Percentiles rank a stretch among this genome's conserved stretches.
These are phyloP conservation scores for Mycena leptocephala DNA, from an alignment of 768 basidiomycete genomes.

Conservation along the genomic window DNA sequence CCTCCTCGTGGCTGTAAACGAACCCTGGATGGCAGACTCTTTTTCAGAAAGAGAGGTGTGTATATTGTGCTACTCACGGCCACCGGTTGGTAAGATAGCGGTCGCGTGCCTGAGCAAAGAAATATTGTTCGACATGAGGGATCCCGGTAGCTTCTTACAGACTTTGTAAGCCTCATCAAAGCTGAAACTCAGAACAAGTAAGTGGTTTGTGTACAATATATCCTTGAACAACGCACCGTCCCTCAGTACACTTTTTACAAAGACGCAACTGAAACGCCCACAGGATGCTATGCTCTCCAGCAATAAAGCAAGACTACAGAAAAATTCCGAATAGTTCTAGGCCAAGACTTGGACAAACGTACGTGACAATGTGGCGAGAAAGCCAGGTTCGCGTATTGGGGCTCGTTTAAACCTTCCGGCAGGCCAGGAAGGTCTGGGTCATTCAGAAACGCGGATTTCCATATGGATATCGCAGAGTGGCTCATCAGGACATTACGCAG, in stretches of 20 bases:
- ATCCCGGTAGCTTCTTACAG: slow-evolving; percentile 2
- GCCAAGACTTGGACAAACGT: slow-evolving; percentile 1
- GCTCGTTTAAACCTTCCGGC: slow-evolving; percentile 46
- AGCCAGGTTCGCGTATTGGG: slow-evolving; percentile 45
- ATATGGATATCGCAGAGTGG: slow-evolving; percentile 43
- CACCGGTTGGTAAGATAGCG: background rate
- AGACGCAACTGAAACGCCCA: slow-evolving; percentile 37
- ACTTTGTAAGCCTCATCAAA: slow-evolving; percentile 27
- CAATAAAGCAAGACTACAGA: slow-evolving; percentile 30
- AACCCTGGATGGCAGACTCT: background rate
- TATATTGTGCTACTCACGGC: background rate
- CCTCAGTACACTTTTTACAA: slow-evolving; percentile 32
- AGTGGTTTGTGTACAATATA: background rate
- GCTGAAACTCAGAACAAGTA: slow-evolving; percentile 1
- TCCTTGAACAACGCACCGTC: slow-evolving; percentile 21
- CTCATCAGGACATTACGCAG: slow-evolving; percentile 51
- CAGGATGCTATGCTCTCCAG: slow-evolving; percentile 29
- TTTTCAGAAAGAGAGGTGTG: background rate
- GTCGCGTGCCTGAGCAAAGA: background rate
- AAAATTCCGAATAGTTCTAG: background rate
- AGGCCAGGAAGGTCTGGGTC: slow-evolving; percentile 43
- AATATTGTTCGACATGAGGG: background rate
- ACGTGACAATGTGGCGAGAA: slow-evolving; percentile 48
- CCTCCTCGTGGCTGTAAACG: slow-evolving; percentile 30
- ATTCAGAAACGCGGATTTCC: slow-evolving; percentile 42